Conservation (phyloP, 106 monocot genomes). For the Platanthera guangdongensis region DNA sequence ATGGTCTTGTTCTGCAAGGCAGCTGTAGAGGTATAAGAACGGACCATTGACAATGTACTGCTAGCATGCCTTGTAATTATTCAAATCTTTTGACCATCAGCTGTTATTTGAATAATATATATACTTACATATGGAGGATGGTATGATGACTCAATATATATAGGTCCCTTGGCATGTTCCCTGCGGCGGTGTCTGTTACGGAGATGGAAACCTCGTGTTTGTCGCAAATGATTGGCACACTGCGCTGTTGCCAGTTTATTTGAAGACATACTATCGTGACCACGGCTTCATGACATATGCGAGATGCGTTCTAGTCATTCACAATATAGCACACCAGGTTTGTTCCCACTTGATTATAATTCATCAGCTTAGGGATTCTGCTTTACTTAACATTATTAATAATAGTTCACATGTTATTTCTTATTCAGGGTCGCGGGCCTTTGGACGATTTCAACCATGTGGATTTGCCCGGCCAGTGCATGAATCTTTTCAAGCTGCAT, state of each 20-base stretch:
- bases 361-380: no score
- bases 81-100: not conserved
- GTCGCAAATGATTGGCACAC: constrained; percentile 97
- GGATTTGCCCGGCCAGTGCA: constrained; percentile 49
- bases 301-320: constrained; percentile 69
- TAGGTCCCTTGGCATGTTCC: constrained; percentile 88
- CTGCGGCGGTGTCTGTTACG: constrained; percentile 78
- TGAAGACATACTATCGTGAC: constrained; percentile 89
- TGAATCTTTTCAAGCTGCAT: constrained; percentile 53
- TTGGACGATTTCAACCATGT: constrained; percentile 32
- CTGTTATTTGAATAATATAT: constrained; percentile 2
- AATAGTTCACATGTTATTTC: constrained; percentile 2
- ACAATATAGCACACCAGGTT: constrained; percentile 95
- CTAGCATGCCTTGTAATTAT: not conserved
- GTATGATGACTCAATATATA: not conserved
- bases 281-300: constrained; percentile 71
- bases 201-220: constrained; percentile 86
- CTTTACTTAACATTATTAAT: no score
- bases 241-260: constrained; percentile 82
- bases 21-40: constrained; percentile 69
- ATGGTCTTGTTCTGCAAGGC: constrained; percentile 90
- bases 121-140: not conserved
- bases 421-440: constrained; percentile 76
- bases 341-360: not conserved
- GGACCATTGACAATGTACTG: not conserved